Evolutionary conservation across 176 grass and related monocot species (phyloP).

Genomic region (Cenchrus fungigraminus): DNA sequence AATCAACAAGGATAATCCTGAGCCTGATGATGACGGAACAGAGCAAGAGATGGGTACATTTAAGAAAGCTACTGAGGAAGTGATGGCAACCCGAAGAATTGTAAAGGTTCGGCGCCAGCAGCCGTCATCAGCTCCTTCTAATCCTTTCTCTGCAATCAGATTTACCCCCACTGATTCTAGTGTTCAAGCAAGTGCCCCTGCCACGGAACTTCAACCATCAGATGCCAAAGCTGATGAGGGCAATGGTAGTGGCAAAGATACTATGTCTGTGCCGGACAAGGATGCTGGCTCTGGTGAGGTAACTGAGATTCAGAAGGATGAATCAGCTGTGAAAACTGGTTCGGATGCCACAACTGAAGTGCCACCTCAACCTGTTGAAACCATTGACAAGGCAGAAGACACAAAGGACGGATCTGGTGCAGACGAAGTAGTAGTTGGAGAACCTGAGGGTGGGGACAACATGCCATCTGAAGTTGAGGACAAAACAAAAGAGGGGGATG

Average conservation of each 20-base stretch:
- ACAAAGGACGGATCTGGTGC: conserved; percentile 41
- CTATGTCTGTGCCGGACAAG: conserved; percentile 6
- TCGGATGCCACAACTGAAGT: conserved; percentile 27
- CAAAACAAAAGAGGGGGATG: conserved; percentile 42
- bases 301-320: conserved; percentile 33
- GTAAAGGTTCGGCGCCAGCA: conserved; percentile 82
- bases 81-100: conserved; percentile 85
- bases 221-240: conserved; percentile 47
- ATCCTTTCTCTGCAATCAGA: conserved; percentile 83
- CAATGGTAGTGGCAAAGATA: conserved; percentile 48
- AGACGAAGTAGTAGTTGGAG: conserved; percentile 39
- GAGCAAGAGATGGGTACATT: conserved; percentile 78
- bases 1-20: conserved; percentile 87
- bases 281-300: conserved; percentile 31
- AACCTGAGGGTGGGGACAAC: conserved; percentile 45
- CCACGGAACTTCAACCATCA: conserved; percentile 44
- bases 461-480: conserved; percentile 44
- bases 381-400: conserved; percentile 48
- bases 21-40: conserved; percentile 68
- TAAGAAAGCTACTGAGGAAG: conserved; percentile 95
- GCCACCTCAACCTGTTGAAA: conserved; percentile 36
- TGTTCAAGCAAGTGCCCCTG: conserved; percentile 49
- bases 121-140: conserved; percentile 56
- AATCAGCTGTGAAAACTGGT: conserved; percentile 12
- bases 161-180: conserved; percentile 58